Evolutionary conservation across 805 yeast genomes (phyloP).

Genomic region (Sugiyamaella valdiviana): DNA sequence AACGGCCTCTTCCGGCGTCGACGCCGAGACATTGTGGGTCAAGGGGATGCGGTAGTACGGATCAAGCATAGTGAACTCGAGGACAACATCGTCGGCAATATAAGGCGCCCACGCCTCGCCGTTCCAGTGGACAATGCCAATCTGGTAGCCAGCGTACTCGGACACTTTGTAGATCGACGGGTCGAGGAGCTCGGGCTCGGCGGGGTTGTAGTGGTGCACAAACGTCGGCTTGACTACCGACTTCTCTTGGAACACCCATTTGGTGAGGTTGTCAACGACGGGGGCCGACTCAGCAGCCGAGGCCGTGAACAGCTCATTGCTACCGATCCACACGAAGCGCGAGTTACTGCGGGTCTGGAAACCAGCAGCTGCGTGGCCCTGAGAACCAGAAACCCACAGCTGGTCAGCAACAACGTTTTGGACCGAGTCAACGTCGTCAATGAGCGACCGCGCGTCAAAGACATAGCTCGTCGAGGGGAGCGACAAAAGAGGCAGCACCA

Average conservation of each 20-base stretch:
- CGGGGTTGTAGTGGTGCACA: constrained; percentile 49
- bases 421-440: constrained; percentile 30
- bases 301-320: constrained; percentile 46
- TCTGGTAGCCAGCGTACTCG: constrained; percentile 57
- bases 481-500: constrained; percentile 60
- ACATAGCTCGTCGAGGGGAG: constrained; percentile 64
- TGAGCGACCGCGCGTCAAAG: constrained; percentile 33
- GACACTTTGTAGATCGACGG: constrained; percentile 56
- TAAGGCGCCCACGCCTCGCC: constrained; percentile 65
- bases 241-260: constrained; percentile 72
- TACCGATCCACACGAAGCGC: constrained; percentile 78
- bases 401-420: constrained; percentile 36
- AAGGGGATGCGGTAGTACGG: constrained; percentile 85
- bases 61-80: constrained; percentile 84
- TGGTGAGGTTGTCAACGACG: constrained; percentile 30
- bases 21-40: constrained; percentile 2
- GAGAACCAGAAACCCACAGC: constrained; percentile 72
- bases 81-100: constrained; percentile 54
- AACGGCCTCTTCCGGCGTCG: constrained; percentile 27
- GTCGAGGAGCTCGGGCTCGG: constrained; percentile 26
- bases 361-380: constrained; percentile 68
- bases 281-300: constrained; percentile 20
- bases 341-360: constrained; percentile 77
- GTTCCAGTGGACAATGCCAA: constrained; percentile 39
- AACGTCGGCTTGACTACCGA: constrained; percentile 53